phyloP scores from a whole-genome alignment of 208 protist species.

The Leishmania amazonensis region DNA sequence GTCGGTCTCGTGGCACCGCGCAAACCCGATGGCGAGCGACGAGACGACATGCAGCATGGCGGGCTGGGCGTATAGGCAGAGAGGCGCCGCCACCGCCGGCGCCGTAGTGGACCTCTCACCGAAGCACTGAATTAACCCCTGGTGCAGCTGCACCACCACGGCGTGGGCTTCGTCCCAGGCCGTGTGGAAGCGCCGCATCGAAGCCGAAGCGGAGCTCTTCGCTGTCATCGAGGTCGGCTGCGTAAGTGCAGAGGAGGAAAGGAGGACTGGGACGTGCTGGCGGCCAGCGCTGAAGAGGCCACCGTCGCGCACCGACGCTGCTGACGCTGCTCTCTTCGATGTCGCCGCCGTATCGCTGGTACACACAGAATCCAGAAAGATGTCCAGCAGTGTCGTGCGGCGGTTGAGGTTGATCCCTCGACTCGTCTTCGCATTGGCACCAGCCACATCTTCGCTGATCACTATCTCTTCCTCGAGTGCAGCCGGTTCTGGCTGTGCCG shows the following conservation, averaged over 20 bases:
- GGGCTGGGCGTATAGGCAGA: conserved; percentile 37
- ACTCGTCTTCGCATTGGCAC: background rate
- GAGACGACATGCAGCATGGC: conserved; percentile 37
- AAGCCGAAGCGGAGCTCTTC: background rate
- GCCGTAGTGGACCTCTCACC: background rate
- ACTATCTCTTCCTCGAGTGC: background rate
- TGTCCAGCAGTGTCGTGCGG: conserved; percentile 3
- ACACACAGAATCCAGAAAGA: background rate
- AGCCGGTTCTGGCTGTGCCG: background rate
- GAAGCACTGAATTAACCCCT: conserved; percentile 4
- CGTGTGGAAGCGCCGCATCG: background rate
- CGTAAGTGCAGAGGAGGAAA: background rate
- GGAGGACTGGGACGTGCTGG: background rate
- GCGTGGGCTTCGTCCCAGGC: conserved; percentile 14
- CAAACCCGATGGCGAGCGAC: conserved; percentile 24
- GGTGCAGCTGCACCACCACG: conserved; percentile 12
- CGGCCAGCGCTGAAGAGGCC: background rate
- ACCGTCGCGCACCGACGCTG: background rate
- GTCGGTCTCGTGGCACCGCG: conserved; percentile 22
- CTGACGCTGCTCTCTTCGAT: background rate
- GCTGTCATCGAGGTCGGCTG: background rate
- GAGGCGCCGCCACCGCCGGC: background rate
- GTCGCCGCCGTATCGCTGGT: background rate
- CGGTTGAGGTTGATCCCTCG: background rate
- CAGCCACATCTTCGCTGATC: background rate